These are phyloP conservation scores for Botrytis deweyae DNA, from an alignment of 2,329 filamentous ascomycete species.

Conservation along the genomic window DNA sequence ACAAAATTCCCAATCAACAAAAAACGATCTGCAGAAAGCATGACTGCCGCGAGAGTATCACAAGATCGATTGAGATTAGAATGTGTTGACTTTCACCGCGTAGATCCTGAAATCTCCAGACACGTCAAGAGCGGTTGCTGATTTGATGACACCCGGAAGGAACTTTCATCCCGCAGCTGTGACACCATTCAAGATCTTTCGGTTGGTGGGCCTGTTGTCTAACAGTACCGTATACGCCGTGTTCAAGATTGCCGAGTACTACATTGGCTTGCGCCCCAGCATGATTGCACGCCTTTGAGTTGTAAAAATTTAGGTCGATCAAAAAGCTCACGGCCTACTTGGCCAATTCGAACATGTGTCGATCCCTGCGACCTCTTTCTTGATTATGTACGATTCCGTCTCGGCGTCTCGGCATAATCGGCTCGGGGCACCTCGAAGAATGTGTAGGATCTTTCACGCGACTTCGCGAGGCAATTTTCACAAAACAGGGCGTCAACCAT, in stretches of 20 bases:
- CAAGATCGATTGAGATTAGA: background rate
- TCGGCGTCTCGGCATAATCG: background rate
- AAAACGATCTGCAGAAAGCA: background rate
- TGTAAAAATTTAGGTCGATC: background rate
- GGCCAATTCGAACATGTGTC: background rate
- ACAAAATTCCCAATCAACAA: background rate
- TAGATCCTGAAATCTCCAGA: background rate
- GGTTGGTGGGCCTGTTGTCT: background rate
- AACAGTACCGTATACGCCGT: background rate
- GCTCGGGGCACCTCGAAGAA: background rate
- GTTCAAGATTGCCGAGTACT: conserved; percentile 5
- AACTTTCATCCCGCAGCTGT: background rate
- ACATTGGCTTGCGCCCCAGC: background rate
- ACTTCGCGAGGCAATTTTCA: background rate
- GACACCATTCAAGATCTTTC: background rate
- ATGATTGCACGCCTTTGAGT: background rate
- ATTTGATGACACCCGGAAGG: background rate
- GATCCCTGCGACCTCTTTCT: background rate
- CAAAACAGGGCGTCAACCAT: background rate
- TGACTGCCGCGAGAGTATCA: background rate
- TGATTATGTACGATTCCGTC: background rate
- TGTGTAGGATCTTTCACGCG: background rate
- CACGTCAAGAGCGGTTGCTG: background rate
- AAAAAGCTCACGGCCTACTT: background rate
- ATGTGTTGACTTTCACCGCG: background rate